These are phyloP conservation scores for Pachyrhizus erosus DNA, from an alignment of 306 rosid genomes.

Conservation along the genomic window DNA sequence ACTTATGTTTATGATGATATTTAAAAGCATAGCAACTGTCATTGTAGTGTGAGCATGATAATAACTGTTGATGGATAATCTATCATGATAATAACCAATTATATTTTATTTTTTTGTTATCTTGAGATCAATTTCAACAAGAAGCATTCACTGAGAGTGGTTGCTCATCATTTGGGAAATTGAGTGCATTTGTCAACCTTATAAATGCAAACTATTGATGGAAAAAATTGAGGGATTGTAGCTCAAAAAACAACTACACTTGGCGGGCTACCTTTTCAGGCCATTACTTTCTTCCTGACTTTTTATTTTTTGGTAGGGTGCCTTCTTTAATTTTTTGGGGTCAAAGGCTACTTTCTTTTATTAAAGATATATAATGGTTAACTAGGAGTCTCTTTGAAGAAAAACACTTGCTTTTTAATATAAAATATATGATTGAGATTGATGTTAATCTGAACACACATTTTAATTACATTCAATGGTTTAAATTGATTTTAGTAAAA, in stretches of 20 bases:
- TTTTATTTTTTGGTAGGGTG: neutral
- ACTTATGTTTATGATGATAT: constrained; percentile 14
- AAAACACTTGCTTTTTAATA: neutral
- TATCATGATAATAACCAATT: neutral
- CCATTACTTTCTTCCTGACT: neutral
- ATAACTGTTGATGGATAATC: neutral
- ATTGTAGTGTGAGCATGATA: constrained; percentile 32
- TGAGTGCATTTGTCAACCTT: neutral
- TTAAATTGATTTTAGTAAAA: too few relatives aligned
- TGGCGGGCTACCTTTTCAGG: neutral
- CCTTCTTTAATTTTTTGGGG: neutral
- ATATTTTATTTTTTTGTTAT: neutral
- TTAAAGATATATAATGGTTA: neutral
- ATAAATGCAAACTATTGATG: neutral
- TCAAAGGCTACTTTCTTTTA: neutral
- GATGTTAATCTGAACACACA: too few relatives aligned
- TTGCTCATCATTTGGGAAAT: neutral
- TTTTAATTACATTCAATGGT: neutral
- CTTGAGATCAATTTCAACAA: neutral
- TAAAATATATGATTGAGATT: too few relatives aligned
- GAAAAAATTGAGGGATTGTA: neutral
- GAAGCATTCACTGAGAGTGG: neutral
- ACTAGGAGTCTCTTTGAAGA: neutral
- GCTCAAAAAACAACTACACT: neutral
- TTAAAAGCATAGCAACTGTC: constrained; percentile 18